Evolutionary conservation across 108 stramenopile species (phyloP).

Genomic region (Thalassiosira profunda): DNA sequence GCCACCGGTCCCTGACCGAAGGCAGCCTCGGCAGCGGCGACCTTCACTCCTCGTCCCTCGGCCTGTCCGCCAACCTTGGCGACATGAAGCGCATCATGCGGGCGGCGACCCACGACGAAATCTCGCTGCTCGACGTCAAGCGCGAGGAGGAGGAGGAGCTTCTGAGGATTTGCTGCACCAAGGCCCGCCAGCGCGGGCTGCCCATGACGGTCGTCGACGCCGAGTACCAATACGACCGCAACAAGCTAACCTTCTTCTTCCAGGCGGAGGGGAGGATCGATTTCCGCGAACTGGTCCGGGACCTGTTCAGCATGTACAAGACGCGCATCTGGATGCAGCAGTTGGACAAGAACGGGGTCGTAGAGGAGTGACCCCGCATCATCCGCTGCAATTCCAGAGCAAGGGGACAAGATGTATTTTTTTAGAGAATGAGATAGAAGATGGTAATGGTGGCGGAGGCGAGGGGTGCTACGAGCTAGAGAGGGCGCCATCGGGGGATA

Average conservation of each 20-base stretch:
- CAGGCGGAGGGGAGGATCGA: slow-evolving; percentile 96
- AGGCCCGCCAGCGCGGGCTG: slow-evolving; percentile 88
- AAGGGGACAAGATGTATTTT: too few relatives aligned
- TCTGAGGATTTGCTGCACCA: slow-evolving; percentile 92
- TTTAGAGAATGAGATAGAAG: too few relatives aligned
- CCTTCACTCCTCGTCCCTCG: slow-evolving; percentile 9
- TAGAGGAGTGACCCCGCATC: too few relatives aligned
- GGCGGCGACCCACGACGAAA: slow-evolving; percentile 91
- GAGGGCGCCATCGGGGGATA: too few relatives aligned
- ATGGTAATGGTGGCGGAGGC: too few relatives aligned
- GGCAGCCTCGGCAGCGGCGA: slow-evolving; percentile 36
- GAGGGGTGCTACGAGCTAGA: too few relatives aligned
- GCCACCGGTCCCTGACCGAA: slow-evolving; percentile 30
- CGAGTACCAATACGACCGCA: slow-evolving; percentile 98
- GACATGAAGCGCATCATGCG: slow-evolving; percentile 89
- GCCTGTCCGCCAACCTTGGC: slow-evolving; percentile 26
- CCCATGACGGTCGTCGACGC: slow-evolving; percentile 97
- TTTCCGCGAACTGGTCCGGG: slow-evolving; percentile 97
- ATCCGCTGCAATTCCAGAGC: too few relatives aligned
- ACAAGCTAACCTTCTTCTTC: slow-evolving; percentile 98
- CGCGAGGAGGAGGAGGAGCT: slow-evolving; percentile 92
- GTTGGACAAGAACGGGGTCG: slow-evolving; percentile 65
- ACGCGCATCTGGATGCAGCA: slow-evolving; percentile 99
- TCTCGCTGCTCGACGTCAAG: slow-evolving; percentile 82
- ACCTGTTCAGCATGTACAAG: slow-evolving; percentile 98